These are phyloP conservation scores for Claviceps africana DNA, from an alignment of 2,329 filamentous ascomycete species.

Conservation along the genomic window DNA sequence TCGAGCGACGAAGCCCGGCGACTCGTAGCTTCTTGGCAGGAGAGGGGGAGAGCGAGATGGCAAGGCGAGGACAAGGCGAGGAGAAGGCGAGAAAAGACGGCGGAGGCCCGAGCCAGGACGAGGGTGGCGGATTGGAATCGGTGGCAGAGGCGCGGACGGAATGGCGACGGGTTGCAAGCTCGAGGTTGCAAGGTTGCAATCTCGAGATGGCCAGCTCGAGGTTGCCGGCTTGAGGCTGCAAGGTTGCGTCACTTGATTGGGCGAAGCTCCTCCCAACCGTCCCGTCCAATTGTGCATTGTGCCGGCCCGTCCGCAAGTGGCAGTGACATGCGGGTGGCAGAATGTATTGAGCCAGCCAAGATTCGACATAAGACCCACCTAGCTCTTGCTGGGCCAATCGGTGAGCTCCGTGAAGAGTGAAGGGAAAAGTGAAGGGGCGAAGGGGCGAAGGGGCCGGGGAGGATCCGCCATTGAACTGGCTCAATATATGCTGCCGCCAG, in stretches of 20 bases:
- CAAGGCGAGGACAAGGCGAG: background rate
- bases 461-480: too few relatives aligned
- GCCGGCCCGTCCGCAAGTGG: background rate
- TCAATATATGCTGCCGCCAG: too few relatives aligned
- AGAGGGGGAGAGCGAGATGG: background rate
- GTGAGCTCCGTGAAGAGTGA: too few relatives aligned
- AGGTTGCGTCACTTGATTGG: slow-evolving; percentile 2
- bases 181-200: too few relatives aligned
- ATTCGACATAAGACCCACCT: too few relatives aligned
- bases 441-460: too few relatives aligned
- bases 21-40: background rate
- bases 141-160: background rate
- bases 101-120: background rate
- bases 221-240: background rate
- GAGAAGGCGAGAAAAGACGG: too few relatives aligned
- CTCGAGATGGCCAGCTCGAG: background rate
- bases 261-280: background rate
- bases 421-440: too few relatives aligned
- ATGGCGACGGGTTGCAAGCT: too few relatives aligned
- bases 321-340: too few relatives aligned
- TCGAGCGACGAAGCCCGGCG: slow-evolving; percentile 4
- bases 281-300: background rate
- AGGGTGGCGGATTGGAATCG: background rate
- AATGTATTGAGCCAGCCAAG: too few relatives aligned
- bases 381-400: too few relatives aligned